Evolutionary conservation across 2,329 filamentous ascomycete species (phyloP).

Genomic region (Microcyclosporella mali): DNA sequence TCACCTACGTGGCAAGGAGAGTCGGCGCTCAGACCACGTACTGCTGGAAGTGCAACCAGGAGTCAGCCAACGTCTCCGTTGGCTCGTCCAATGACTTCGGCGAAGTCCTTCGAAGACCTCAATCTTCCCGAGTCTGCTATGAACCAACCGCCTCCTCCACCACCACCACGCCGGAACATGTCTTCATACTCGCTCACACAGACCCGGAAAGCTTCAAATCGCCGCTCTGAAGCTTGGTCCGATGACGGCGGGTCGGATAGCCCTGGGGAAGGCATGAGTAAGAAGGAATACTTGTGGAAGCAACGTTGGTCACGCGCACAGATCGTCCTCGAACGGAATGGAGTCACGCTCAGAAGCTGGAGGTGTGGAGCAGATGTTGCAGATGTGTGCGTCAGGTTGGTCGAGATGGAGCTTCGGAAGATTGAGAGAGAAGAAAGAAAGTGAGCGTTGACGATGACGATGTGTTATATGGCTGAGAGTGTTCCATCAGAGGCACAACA

Average conservation of each 20-base stretch:
- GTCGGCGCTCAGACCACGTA: slow-evolving; percentile 6
- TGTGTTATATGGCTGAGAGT: too few species aligned
- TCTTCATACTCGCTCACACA: slow-evolving; percentile 31
- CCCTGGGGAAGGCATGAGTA: slow-evolving; percentile 45
- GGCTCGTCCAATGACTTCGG: slow-evolving; percentile 11
- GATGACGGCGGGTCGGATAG: slow-evolving; percentile 26
- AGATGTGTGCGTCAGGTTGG: slow-evolving; percentile 58
- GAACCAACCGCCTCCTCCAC: slow-evolving; percentile 11
- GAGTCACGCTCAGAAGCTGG: slow-evolving; percentile 68
- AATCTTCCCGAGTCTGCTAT: slow-evolving; percentile 12
- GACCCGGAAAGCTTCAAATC: slow-evolving; percentile 22
- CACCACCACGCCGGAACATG: slow-evolving; percentile 29
- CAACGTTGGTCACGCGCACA: slow-evolving; percentile 62
- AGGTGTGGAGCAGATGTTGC: slow-evolving; percentile 64
- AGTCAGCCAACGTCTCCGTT: slow-evolving; percentile 15
- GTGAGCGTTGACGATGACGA: not conserved
- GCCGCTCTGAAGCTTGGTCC: slow-evolving; percentile 30
- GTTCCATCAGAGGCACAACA: too few species aligned
- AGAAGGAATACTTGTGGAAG: slow-evolving; percentile 67
- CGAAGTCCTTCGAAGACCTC: slow-evolving; percentile 19
- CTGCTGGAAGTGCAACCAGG: slow-evolving; percentile 5
- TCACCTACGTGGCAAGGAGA: slow-evolving; percentile 16
- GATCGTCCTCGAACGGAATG: slow-evolving; percentile 54
- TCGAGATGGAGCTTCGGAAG: slow-evolving; percentile 50
- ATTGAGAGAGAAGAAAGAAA: slow-evolving; percentile 22